Evolutionary conservation across 140 eudicot genomes (phyloP).

Genomic region (Erigeron philadelphicus): DNA sequence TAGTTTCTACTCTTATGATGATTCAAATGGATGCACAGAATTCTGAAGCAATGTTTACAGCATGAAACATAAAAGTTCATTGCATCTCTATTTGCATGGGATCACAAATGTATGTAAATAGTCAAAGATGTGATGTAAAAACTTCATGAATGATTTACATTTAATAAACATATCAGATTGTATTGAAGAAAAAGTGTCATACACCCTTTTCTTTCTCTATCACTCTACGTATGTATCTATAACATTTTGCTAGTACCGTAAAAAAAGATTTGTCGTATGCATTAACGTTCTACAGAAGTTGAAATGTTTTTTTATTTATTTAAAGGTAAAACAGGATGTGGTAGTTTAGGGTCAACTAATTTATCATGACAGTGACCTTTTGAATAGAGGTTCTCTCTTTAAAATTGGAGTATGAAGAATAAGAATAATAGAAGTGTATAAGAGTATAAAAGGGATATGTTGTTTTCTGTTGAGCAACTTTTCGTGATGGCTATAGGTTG

Average conservation of each 20-base stretch:
- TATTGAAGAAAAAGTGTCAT: neutral
- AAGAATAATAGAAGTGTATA: neutral
- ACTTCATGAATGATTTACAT: neutral
- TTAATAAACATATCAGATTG: slow-evolving; percentile 3
- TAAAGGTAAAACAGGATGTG: neutral
- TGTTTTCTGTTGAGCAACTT: slow-evolving; percentile 20
- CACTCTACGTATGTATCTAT: neutral
- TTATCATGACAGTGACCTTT: too few species aligned
- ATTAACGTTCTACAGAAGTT: neutral
- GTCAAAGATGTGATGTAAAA: slow-evolving; percentile 1
- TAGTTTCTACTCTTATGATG: slow-evolving; percentile 49
- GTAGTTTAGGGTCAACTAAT: too few species aligned
- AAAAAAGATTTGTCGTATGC: neutral
- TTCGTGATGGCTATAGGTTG: slow-evolving; percentile 8
- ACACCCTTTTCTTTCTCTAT: neutral
- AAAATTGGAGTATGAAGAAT: neutral
- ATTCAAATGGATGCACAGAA: slow-evolving; percentile 55
- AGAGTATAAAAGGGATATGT: neutral
- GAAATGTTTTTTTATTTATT: neutral
- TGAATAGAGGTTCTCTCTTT: neutral
- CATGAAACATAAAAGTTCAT: neutral
- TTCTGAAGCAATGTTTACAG: slow-evolving; percentile 24
- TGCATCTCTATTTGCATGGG: neutral
- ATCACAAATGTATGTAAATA: slow-evolving; percentile 17
- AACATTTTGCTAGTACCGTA: neutral